Percentiles rank a stretch among this genome's conserved stretches.
Evolutionary conservation across 208 protist species (phyloP).

Genomic region (Balamuthia mandrillaris): DNA sequence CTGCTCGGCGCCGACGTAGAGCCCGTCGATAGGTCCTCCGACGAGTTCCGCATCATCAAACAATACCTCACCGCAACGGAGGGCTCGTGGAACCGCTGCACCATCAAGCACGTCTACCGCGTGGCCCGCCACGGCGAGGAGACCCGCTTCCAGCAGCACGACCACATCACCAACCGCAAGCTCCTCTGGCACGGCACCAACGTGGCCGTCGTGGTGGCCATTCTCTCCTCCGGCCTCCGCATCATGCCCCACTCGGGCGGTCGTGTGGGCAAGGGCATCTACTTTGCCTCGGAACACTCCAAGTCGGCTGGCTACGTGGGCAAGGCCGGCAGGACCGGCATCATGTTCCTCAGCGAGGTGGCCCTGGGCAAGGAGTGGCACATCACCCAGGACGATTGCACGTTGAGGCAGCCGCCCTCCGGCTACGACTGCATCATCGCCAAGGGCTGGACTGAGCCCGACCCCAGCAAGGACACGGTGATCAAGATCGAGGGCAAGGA

Average conservation of each 20-base stretch:
- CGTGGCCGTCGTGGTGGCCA: constrained; percentile 62
- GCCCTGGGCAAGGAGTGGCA: constrained; percentile 54
- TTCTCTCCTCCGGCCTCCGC: constrained; percentile 54
- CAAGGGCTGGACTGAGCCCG: constrained; percentile 34
- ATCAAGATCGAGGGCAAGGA: constrained; percentile 47
- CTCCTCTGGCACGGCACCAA: constrained; percentile 66
- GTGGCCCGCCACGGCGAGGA: constrained; percentile 3
- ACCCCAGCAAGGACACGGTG: constrained; percentile 42
- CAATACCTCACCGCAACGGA: constrained; percentile 43
- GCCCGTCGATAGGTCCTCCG: neutral
- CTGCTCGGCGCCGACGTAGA: constrained; percentile 23
- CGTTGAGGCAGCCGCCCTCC: constrained; percentile 36
- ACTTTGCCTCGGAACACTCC: constrained; percentile 55
- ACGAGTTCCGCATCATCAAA: constrained; percentile 30
- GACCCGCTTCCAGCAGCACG: constrained; percentile 39
- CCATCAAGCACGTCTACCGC: constrained; percentile 33
- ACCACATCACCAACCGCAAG: constrained; percentile 45
- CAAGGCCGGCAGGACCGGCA: constrained; percentile 7
- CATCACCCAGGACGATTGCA: constrained; percentile 53
- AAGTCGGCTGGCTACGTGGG: constrained; percentile 62
- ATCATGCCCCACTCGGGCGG: constrained; percentile 68
- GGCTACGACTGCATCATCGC: constrained; percentile 60
- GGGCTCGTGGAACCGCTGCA: constrained; percentile 14
- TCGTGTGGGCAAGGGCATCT: constrained; percentile 66
- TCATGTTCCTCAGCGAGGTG: constrained; percentile 67